These are phyloP conservation scores for Petasospora fabianii DNA, from an alignment of 1,139 yeast species.

Conservation along the genomic window DNA sequence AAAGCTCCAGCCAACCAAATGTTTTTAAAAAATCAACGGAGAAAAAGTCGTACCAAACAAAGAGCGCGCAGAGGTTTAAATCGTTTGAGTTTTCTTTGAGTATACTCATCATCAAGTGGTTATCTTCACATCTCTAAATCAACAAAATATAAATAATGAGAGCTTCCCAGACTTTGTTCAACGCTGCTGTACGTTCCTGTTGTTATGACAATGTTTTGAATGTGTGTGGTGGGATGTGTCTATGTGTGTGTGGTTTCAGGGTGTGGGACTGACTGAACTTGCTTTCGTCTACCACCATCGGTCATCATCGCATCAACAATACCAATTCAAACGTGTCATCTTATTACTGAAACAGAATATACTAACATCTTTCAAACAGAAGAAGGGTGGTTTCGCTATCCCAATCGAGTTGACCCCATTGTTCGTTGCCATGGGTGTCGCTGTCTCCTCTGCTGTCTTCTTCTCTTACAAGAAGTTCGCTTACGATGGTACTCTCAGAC, in stretches of 20 bases:
- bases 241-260: no score
- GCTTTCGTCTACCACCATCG: no score
- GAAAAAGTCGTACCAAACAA: constrained; percentile 9
- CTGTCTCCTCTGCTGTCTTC: constrained; percentile 59
- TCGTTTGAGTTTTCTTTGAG: no score
- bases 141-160: constrained; percentile 38
- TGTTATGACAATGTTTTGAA: neutral
- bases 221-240: neutral
- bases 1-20: constrained; percentile 22
- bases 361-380: constrained; percentile 22
- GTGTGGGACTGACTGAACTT: no score
- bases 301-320: no score
- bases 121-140: neutral
- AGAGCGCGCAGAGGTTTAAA: neutral
- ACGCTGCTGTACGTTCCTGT: constrained; percentile 39
- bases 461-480: constrained; percentile 73
- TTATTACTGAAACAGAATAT: no score
- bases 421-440: constrained; percentile 59
- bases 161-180: constrained; percentile 50
- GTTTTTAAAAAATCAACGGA: constrained; percentile 5
- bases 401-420: constrained; percentile 82
- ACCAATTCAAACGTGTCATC: no score
- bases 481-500: constrained; percentile 63
- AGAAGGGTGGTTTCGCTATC: constrained; percentile 35
- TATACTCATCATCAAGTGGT: no score